Percentiles rank a stretch among this genome's conserved stretches.
phyloP scores from a whole-genome alignment of 345 rosid species.

The Eucalyptus caleyi region DNA sequence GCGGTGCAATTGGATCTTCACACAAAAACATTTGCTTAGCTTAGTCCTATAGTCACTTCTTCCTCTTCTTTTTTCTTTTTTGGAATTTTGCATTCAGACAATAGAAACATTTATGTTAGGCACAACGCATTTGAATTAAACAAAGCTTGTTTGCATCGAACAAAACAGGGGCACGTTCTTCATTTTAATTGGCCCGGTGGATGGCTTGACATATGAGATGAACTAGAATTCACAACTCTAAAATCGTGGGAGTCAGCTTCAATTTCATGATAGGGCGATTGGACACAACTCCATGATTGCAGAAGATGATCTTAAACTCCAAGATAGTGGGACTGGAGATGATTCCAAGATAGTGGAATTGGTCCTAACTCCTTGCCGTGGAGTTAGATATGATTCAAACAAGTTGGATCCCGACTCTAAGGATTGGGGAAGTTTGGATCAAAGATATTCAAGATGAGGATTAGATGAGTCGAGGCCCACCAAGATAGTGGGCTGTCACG shows the following conservation, averaged over 20 bases:
- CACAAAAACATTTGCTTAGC: no score
- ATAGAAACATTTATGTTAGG: no score
- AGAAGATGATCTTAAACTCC: background rate
- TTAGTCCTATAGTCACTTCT: no score
- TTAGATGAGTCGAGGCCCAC: background rate
- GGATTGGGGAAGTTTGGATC: background rate
- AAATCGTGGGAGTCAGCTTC: background rate
- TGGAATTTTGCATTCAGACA: no score
- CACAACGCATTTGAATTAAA: no score
- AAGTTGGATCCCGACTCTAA: background rate
- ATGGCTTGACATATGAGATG: background rate
- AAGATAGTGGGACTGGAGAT: background rate
- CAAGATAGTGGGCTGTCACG: background rate
- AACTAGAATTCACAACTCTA: background rate
- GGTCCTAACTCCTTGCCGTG: background rate
- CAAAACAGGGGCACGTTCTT: no score
- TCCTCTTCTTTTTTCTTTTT: no score
- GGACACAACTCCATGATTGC: background rate
- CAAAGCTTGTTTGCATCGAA: no score
- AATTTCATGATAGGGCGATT: background rate
- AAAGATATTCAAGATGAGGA: background rate
- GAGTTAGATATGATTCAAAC: background rate
- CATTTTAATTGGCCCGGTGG: background rate
- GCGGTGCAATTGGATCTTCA: no score
- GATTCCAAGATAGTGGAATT: background rate